Evolutionary conservation across 768 basidiomycete genomes (phyloP).

Genomic region (Fomitopsis serialis): DNA sequence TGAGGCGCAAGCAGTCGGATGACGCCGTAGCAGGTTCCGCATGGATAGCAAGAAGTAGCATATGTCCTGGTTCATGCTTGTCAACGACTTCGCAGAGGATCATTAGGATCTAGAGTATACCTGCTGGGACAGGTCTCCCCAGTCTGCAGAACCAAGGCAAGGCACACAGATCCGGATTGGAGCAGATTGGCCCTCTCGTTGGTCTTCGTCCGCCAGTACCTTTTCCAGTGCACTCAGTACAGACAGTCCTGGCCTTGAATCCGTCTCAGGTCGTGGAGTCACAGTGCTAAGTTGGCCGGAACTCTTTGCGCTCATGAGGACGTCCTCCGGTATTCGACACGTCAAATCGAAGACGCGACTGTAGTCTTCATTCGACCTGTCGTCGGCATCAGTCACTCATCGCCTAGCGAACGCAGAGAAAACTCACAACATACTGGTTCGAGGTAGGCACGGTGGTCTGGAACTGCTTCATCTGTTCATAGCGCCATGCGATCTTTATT

Average conservation of each 20-base stretch:
- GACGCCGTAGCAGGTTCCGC: conserved; percentile 49
- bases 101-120: conserved; percentile 35
- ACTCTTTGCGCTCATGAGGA: conserved; percentile 39
- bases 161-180: conserved; percentile 58
- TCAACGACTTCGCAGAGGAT: neutral
- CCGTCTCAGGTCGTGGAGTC: conserved; percentile 5
- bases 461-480: conserved; percentile 89
- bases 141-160: conserved; percentile 54
- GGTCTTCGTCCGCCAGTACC: neutral
- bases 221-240: neutral
- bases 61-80: conserved; percentile 48
- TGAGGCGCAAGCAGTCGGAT: conserved; percentile 60
- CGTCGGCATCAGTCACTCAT: conserved; percentile 5
- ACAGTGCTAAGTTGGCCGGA: conserved; percentile 35
- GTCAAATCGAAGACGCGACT: conserved; percentile 74
- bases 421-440: conserved; percentile 45
- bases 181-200: conserved; percentile 5
- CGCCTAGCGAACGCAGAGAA: conserved; percentile 2
- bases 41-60: conserved; percentile 69
- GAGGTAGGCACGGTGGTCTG: conserved; percentile 69
- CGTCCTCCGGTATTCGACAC: conserved; percentile 45
- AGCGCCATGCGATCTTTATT: conserved; percentile 97
- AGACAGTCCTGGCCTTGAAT: neutral
- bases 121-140: conserved; percentile 58
- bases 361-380: conserved; percentile 52